phyloP scores from a whole-genome alignment of 345 rosid species.

The Anastatica hierochuntica region DNA sequence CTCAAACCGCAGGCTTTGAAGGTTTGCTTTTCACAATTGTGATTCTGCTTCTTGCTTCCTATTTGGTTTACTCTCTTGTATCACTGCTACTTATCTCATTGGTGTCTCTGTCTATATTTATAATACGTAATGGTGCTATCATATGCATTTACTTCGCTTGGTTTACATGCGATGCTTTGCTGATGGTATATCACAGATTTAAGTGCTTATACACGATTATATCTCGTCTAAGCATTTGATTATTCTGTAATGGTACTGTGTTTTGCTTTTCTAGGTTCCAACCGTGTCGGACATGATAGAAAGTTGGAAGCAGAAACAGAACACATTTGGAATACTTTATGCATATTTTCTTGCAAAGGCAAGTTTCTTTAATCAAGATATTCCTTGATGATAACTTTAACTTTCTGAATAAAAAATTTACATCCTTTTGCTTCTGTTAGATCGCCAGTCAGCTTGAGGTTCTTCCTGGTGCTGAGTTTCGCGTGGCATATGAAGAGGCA shows the following conservation, averaged over 20 bases:
- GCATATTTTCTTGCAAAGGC: slow-evolving; percentile 98
- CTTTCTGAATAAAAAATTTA: slow-evolving; percentile 3
- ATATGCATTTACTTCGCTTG: not conserved
- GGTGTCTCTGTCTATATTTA: too few relatives aligned
- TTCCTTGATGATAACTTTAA: not conserved
- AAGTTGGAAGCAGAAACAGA: slow-evolving; percentile 86
- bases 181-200: too few relatives aligned
- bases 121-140: too few relatives aligned
- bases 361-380: slow-evolving; percentile 10
- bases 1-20: slow-evolving; percentile 73
- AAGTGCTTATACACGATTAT: not conserved
- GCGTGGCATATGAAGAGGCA: slow-evolving; percentile 95
- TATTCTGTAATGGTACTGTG: not conserved
- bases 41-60: slow-evolving; percentile 9
- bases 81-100: not conserved
- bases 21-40: slow-evolving; percentile 30
- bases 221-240: not conserved
- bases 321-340: slow-evolving; percentile 76
- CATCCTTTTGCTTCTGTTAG: slow-evolving; percentile 31
- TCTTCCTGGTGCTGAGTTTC: slow-evolving; percentile 93
- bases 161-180: not conserved
- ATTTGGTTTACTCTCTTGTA: not conserved
- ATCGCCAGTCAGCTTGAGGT: slow-evolving; percentile 88
- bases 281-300: slow-evolving; percentile 82
- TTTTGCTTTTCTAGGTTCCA: slow-evolving; percentile 52